phyloP scores from a whole-genome alignment of 2,329 filamentous ascomycete species.

The Pseudogymnoascus sp. region DNA sequence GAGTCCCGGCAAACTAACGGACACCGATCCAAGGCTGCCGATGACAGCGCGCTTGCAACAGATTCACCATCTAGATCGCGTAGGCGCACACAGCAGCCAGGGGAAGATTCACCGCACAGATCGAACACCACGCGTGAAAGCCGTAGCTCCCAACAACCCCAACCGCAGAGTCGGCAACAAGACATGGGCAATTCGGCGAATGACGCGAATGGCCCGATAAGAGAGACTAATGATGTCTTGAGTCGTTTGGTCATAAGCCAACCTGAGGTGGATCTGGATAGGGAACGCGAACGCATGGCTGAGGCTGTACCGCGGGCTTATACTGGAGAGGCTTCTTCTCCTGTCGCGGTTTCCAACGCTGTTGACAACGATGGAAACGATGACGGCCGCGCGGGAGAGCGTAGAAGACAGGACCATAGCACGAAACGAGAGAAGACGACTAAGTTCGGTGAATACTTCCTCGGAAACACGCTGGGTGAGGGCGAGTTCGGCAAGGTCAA shows the following conservation, averaged over 20 bases:
- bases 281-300: constrained; percentile 62
- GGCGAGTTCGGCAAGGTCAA: constrained; percentile 99
- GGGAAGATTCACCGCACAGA: constrained; percentile 37
- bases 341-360: constrained; percentile 37
- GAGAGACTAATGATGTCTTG: constrained; percentile 73
- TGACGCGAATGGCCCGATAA: constrained; percentile 51
- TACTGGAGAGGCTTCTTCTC: constrained; percentile 22
- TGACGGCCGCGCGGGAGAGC: constrained; percentile 36
- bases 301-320: constrained; percentile 40
- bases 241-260: constrained; percentile 71
- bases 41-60: constrained; percentile 27
- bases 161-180: constrained; percentile 17
- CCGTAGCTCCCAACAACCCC: constrained; percentile 29
- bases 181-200: constrained; percentile 32
- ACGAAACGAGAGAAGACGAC: constrained; percentile 61
- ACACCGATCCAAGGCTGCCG: constrained; percentile 29
- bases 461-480: constrained; percentile 93
- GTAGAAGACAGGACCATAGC: constrained; percentile 53
- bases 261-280: constrained; percentile 63
- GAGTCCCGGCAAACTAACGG: constrained; percentile 35
- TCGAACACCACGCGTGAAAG: constrained; percentile 35
- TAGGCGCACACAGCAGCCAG: constrained; percentile 36
- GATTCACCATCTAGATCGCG: constrained; percentile 35
- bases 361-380: constrained; percentile 43
- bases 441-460: constrained; percentile 90